Percentiles rank a stretch among this genome's conserved stretches.
Conservation (phyloP, 345 rosid species). For the Aquilaria malaccensis region DNA sequence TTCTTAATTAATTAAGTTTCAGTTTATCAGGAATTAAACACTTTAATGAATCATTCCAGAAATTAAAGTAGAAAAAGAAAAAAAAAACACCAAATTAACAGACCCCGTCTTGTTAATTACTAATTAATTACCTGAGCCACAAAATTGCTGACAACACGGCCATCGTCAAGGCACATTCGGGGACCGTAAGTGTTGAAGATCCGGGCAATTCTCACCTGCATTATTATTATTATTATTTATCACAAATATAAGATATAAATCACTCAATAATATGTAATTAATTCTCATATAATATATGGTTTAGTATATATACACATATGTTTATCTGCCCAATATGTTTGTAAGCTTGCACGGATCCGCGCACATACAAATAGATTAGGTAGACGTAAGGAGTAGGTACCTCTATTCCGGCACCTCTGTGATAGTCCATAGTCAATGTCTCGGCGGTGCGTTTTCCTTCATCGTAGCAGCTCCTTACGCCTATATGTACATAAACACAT, state of each 20-base stretch:
- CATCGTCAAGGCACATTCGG: conserved; percentile 87
- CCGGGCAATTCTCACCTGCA: conserved; percentile 73
- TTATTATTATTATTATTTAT: not conserved
- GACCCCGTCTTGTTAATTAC: not conserved
- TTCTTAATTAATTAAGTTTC: no score
- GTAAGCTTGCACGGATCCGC: no score
- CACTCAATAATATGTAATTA: no score
- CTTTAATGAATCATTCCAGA: no score
- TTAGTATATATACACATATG: no score
- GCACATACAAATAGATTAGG: no score
- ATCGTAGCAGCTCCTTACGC: conserved; percentile 80
- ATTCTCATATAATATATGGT: no score
- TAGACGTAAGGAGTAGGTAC: conserved; percentile 11
- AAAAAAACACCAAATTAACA: not conserved
- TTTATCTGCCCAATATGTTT: no score
- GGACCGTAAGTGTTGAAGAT: conserved; percentile 86
- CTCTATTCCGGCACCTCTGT: conserved; percentile 68
- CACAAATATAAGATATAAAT: no score
- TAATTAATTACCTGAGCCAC: conserved; percentile 55
- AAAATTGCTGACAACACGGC: conserved; percentile 85
- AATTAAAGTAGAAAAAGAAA: not conserved
- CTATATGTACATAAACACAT: conserved; percentile 14
- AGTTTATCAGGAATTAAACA: no score
- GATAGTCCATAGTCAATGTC: conserved; percentile 80
- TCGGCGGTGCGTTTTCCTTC: conserved; percentile 90